Conservation (phyloP, 306 rosid genomes). For the Elaeagnus macrophylla region DNA sequence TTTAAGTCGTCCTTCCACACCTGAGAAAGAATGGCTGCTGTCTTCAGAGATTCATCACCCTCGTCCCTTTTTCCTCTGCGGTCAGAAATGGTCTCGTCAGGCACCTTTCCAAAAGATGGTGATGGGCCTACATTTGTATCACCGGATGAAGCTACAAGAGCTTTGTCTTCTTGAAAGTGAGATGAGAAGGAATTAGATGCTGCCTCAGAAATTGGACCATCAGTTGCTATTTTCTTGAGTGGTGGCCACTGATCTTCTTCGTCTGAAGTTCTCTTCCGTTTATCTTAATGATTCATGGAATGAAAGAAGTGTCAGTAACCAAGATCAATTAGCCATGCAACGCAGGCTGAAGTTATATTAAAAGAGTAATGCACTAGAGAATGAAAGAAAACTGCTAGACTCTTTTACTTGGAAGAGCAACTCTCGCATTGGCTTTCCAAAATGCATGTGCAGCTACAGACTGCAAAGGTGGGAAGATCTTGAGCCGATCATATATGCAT, state of each 20-base stretch:
- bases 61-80: slow-evolving; percentile 13
- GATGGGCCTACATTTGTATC: slow-evolving; percentile 18
- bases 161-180: slow-evolving; percentile 17
- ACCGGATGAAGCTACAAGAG: slow-evolving; percentile 9
- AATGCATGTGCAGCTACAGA: slow-evolving; percentile 17
- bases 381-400: neutral
- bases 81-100: slow-evolving; percentile 5
- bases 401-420: slow-evolving; percentile 25
- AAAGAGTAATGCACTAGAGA: neutral
- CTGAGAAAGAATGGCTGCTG: slow-evolving; percentile 51
- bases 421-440: slow-evolving; percentile 19
- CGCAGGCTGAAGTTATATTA: neutral
- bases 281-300: slow-evolving; percentile 13
- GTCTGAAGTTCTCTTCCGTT: slow-evolving; percentile 28
- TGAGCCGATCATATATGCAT: slow-evolving; percentile 32
- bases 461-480: slow-evolving; percentile 26
- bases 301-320: neutral
- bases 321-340: neutral
- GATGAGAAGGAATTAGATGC: slow-evolving; percentile 17
- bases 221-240: slow-evolving; percentile 26
- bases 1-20: slow-evolving; percentile 68
- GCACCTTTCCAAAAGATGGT: slow-evolving; percentile 9
- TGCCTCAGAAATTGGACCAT: slow-evolving; percentile 12
- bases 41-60: slow-evolving; percentile 21
- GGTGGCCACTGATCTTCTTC: slow-evolving; percentile 22